Base-by-base conservation (phyloP, 2,329 filamentous ascomycete species). In the Diaporthe australafricana region DNA sequence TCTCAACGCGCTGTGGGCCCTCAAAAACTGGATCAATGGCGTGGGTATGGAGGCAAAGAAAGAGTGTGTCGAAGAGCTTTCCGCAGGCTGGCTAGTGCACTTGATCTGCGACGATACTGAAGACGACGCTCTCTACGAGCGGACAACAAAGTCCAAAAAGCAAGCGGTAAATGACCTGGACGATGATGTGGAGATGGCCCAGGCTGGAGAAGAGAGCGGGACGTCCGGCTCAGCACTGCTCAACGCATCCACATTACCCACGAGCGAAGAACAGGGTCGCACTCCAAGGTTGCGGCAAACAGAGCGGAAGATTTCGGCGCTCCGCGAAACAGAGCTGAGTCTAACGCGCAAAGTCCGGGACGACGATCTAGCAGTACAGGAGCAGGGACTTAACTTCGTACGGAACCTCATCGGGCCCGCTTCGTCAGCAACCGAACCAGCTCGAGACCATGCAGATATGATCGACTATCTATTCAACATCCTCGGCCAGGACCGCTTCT, bases 371-470 rank as follows among this genome's bases (percentile, higher is more conserved):
- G 91, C 92, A 2, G 93, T 98, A 35, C 96, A 98, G 82, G 94
- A 98, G 79, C 95, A 98, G 81, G 94, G 92, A 0, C 88, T 98
- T 22, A 93, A 97, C 77, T 92, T 98, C 76, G 90, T 99, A 74
- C 90, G 96, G 69, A 99, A 99, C 81, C 86, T 98, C 40, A 93
- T 98, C 75, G 93, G 92, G n/a, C 73, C 67, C 71, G 90, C 91
- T 63, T 76, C 89, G 81, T 75, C 87, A 83, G 75, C 85, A 80
- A 73, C 90, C 84, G 82, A 88, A 20, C 81, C 82, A 17, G 80
- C 84, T 8, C 80, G 81, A 66, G 88, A 88, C 72, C 89, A 87
- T 35, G 85, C 88, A 3, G 88, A 91, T 69, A 96, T 98, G 90
- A 94, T 98, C 73, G 95, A 98, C 78, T 91, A 93, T 77, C 83